A percentile compares a stretch with the other conserved stretches of the same genome.
phyloP scores from a whole-genome alignment of 768 basidiomycete genomes.

The Tulasnella sp. region DNA sequence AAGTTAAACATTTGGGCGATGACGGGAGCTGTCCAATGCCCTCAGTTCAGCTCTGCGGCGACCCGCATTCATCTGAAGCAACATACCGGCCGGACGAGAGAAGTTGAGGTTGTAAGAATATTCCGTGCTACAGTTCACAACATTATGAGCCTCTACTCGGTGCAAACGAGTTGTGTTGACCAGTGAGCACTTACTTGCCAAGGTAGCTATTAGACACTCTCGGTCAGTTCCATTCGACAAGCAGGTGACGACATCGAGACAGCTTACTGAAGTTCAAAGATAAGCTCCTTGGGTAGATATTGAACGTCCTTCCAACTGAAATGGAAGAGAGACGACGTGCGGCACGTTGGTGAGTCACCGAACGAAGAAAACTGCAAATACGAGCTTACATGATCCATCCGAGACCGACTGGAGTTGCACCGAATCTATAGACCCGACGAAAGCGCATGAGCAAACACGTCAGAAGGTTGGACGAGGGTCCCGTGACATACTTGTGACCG shows the following conservation, averaged over 20 bases:
- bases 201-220: background rate
- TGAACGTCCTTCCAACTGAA: conserved; percentile 54
- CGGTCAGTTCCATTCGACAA: background rate
- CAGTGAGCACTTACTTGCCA: conserved; percentile 4
- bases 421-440: background rate
- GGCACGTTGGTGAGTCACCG: conserved; percentile 4
- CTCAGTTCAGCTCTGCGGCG: background rate
- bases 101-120: conserved; percentile 67
- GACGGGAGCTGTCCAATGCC: conserved; percentile 21
- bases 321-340: conserved; percentile 25
- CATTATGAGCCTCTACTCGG: background rate
- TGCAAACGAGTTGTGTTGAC: background rate
- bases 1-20: conserved; percentile 42
- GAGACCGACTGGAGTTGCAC: conserved; percentile 14
- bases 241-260: background rate
- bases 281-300: conserved; percentile 58
- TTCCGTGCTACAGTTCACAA: conserved; percentile 42
- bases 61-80: conserved; percentile 37
- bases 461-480: background rate
- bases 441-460: conserved; percentile 25
- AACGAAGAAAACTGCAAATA: background rate
- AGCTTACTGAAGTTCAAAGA: conserved; percentile 50
- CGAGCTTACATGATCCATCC: conserved; percentile 17
- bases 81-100: conserved; percentile 52
- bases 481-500: conserved; percentile 42